These are phyloP conservation scores for Mucor sp. DNA, from an alignment of 371 early-diverging fungal species.

Conservation along the genomic window DNA sequence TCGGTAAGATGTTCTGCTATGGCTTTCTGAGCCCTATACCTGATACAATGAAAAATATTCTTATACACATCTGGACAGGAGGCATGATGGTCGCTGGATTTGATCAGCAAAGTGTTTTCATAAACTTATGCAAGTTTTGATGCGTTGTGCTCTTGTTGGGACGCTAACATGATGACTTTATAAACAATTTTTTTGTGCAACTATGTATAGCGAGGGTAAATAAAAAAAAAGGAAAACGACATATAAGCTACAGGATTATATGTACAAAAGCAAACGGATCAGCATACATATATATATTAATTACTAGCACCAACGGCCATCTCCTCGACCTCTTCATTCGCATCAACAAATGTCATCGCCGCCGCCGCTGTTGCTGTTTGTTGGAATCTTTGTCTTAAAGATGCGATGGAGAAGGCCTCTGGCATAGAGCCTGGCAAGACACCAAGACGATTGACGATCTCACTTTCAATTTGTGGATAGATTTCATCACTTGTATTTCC, in stretches of 20 bases:
- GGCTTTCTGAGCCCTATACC: too few relatives aligned
- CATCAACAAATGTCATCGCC: not conserved
- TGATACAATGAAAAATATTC: too few relatives aligned
- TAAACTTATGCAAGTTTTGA: too few relatives aligned
- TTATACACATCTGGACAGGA: too few relatives aligned
- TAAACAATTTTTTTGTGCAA: not conserved
- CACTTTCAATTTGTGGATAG: conserved; percentile 78
- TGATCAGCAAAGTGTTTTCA: too few relatives aligned
- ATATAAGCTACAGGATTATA: not conserved
- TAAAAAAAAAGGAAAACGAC: not conserved
- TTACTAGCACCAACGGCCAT: conserved; percentile 9
- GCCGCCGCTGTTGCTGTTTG: conserved; percentile 3
- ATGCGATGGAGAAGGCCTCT: conserved; percentile 7
- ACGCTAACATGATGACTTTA: not conserved
- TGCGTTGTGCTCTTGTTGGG: too few relatives aligned
- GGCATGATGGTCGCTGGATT: too few relatives aligned
- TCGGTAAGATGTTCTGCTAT: too few relatives aligned
- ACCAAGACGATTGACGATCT: conserved; percentile 50
- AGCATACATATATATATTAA: conserved; percentile 1
- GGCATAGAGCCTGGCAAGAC: conserved; percentile 33
- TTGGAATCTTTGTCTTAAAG: conserved; percentile 9
- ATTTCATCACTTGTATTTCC: conserved; percentile 90
- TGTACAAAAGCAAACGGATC: not conserved
- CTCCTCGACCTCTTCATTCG: conserved; percentile 12
- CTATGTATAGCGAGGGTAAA: not conserved